Percentiles rank a stretch among this genome's conserved stretches.
These are phyloP conservation scores for Eurotiales sp. DNA, from an alignment of 2,329 filamentous ascomycete species.

Conservation along the genomic window DNA sequence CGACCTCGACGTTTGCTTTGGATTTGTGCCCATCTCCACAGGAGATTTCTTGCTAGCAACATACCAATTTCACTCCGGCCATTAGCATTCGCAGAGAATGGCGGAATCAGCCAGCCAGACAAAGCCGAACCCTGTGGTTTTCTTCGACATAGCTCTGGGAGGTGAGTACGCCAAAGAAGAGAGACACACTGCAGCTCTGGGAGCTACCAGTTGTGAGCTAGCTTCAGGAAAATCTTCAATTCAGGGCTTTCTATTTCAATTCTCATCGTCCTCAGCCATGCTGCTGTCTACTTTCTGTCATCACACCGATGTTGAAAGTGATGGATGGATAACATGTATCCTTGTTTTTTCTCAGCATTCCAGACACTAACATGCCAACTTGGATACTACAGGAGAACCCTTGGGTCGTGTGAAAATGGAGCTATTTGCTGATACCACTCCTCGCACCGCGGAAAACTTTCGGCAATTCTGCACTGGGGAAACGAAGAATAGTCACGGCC, in stretches of 20 bases:
- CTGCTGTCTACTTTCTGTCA: too few species aligned
- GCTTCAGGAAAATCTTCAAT: neutral
- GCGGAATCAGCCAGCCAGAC: slow-evolving; percentile 11
- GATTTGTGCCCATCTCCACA: neutral
- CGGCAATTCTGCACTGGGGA: slow-evolving; percentile 96
- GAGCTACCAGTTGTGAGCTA: neutral
- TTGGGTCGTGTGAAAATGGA: slow-evolving; percentile 87
- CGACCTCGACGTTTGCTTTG: too few species aligned
- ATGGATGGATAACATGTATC: too few species aligned
- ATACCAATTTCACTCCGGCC: neutral
- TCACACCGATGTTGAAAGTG: too few species aligned
- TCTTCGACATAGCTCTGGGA: slow-evolving; percentile 47
- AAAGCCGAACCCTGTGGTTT: slow-evolving; percentile 43
- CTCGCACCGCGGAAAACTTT: slow-evolving; percentile 93
- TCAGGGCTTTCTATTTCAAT: neutral
- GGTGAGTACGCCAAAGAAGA: slow-evolving; percentile 31
- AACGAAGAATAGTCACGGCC: slow-evolving; percentile 70
- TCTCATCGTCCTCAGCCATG: neutral
- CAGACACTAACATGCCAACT: neutral
- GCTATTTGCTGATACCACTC: slow-evolving; percentile 78
- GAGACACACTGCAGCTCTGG: neutral
- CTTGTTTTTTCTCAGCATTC: neutral
- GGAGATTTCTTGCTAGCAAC: neutral
- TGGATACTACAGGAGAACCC: slow-evolving; percentile 62
- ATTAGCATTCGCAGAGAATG: slow-evolving; percentile 5